These are phyloP conservation scores for Trifolium dubium DNA, from an alignment of 306 rosid species.

Conservation along the genomic window DNA sequence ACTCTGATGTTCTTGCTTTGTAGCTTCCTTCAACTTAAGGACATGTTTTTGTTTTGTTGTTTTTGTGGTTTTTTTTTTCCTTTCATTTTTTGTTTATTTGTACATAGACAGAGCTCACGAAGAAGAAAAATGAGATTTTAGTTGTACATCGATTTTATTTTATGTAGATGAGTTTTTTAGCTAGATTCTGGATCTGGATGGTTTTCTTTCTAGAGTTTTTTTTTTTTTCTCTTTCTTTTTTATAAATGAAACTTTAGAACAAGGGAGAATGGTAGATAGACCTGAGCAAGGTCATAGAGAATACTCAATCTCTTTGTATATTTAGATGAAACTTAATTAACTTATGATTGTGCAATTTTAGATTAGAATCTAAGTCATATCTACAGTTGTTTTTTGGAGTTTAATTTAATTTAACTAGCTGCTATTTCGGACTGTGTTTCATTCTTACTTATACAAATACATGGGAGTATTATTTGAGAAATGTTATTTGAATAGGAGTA, in stretches of 20 bases:
- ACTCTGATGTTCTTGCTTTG: slow-evolving; percentile 46
- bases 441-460: too few relatives aligned
- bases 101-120: slow-evolving; percentile 30
- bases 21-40: neutral
- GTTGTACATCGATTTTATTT: slow-evolving; percentile 32
- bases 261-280: neutral
- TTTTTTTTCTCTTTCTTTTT: neutral
- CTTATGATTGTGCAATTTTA: too few relatives aligned
- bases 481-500: too few relatives aligned
- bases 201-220: neutral
- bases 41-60: neutral
- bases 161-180: slow-evolving; percentile 29
- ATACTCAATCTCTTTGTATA: too few relatives aligned
- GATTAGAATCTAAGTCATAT: too few relatives aligned
- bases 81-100: neutral
- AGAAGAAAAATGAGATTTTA: slow-evolving; percentile 6
- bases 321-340: too few relatives aligned
- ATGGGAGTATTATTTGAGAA: too few relatives aligned
- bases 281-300: neutral
- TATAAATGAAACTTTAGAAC: too few relatives aligned
- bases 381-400: too few relatives aligned
- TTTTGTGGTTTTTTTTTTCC: neutral
- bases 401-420: neutral
- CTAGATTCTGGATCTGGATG: slow-evolving; percentile 28
- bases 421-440: neutral